Evolutionary conservation across 2,329 filamentous ascomycete species (phyloP).

Genomic region (Didymella sp.): DNA sequence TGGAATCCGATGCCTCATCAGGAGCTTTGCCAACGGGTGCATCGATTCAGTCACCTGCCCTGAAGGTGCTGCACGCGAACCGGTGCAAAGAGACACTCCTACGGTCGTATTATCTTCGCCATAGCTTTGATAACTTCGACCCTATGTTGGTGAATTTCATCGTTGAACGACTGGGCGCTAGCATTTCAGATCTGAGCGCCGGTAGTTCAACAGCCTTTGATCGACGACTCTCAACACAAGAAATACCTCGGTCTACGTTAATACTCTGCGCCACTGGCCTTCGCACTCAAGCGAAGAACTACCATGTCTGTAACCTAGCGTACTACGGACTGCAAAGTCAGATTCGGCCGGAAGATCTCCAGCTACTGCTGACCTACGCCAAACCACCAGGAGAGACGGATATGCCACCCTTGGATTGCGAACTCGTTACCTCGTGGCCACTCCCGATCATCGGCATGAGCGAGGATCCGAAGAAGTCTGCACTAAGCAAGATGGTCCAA

Average conservation of each 20-base stretch:
- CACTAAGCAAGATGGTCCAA: conserved; percentile 2
- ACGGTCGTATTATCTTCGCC: conserved; percentile 3
- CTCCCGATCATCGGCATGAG: conserved; percentile 7
- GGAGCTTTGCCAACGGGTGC: too few species aligned
- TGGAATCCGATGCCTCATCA: not conserved
- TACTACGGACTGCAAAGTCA: conserved; percentile 7
- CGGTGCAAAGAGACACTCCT: conserved; percentile 1
- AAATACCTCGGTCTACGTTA: not conserved
- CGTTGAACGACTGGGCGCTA: conserved; percentile 1
- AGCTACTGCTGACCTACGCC: not conserved
- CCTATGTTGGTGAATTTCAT: conserved; percentile 11
- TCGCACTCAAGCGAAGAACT: not conserved
- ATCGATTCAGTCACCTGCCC: not conserved
- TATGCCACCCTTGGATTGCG: not conserved
- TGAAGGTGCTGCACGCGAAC: not conserved
- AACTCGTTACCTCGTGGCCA: conserved; percentile 1
- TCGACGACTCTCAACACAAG: not conserved
- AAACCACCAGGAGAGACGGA: conserved; percentile 1
- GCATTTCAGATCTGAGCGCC: not conserved
- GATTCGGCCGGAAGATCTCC: conserved; percentile 3
- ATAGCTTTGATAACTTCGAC: conserved; percentile 6
- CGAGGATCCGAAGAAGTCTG: conserved; percentile 3
- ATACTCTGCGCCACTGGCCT: conserved; percentile 7
- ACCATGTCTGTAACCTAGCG: conserved; percentile 4
- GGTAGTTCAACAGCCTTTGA: too few species aligned